Base-by-base conservation (phyloP, 2,329 filamentous ascomycete species). In the Hirsutella minnesotensis region DNA sequence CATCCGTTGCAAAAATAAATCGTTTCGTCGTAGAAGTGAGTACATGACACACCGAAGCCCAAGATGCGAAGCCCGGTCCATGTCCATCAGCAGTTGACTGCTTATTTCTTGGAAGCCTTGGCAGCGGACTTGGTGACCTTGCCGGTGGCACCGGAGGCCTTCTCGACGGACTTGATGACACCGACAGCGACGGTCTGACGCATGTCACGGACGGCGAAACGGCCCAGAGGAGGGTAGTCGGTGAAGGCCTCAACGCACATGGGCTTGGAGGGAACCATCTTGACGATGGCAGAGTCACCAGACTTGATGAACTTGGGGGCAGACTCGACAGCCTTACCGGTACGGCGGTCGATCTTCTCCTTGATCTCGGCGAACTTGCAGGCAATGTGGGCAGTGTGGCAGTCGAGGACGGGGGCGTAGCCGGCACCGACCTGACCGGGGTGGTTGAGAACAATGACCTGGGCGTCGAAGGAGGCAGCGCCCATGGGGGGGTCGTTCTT, bases 161-260 rank as follows among this genome's bases (percentile, higher is more conserved):
- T 86, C 58, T 79, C 79, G 51, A 89, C 84, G 52, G 75, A 72
- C 81, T 95, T 95, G 79, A 94, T 90, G 73, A 94, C 86, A 83
- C 87, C 86, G 72, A 94, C 86, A 56, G 86, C 86, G 58, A 92
- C 85, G 70, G 85, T 90, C 68, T 85, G 78, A 67, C 77, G 75
- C 89, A 95, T 95, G 76, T 95, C 90, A 84, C 90, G 90, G 80
- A 98, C 92, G 70, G 92, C 92, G 81, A 98, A 98, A 83, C 92
- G 90, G 70, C 92, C 92, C 63, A 98, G 88, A 71, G 92, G 92
- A 65, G 92, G 90, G 81, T 96, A 98, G 67, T 95, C 88, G 64
- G 89, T 95, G 88, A 96, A 98, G 61, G 92, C 77, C 87, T 98
- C 92, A 72, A 98, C 92, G 73, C 92, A 98, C 92, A 98, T 98